Evolutionary conservation across 768 basidiomycete species (phyloP).

Genomic region (Boletus tomentosulus): DNA sequence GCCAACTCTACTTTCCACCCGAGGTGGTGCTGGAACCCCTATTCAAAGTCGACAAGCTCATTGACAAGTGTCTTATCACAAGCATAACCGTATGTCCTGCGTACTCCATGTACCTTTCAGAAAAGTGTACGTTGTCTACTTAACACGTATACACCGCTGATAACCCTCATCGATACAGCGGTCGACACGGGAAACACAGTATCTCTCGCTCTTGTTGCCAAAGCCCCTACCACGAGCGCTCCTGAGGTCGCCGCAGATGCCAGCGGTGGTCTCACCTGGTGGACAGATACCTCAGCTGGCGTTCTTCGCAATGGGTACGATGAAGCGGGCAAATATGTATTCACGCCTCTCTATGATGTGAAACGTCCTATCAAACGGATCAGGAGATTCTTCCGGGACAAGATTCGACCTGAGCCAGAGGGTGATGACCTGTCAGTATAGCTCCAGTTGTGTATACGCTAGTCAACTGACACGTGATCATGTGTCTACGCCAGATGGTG

Average conservation of each 20-base stretch:
- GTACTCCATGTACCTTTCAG: conserved; percentile 31
- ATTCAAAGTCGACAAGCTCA: conserved; percentile 22
- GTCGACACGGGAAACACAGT: conserved; percentile 10
- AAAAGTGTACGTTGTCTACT: conserved; percentile 12
- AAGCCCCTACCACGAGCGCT: background rate
- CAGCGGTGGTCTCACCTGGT: conserved; percentile 13
- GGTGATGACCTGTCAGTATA: conserved; percentile 21
- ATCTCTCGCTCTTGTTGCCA: conserved; percentile 19
- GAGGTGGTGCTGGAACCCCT: conserved; percentile 24
- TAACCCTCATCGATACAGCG: conserved; percentile 4
- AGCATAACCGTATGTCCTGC: conserved; percentile 29
- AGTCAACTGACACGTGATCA: background rate
- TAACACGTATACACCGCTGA: background rate
- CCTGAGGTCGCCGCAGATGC: background rate
- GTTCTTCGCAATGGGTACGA: conserved; percentile 20
- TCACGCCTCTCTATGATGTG: conserved; percentile 21
- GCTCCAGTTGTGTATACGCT: background rate
- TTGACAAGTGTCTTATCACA: conserved; percentile 31
- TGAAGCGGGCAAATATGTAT: conserved; percentile 11
- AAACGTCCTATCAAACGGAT: conserved; percentile 9
- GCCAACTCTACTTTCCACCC: conserved; percentile 14
- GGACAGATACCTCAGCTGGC: conserved; percentile 9
- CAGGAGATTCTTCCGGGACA: conserved; percentile 16
- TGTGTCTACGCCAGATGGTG: conserved; percentile 15
- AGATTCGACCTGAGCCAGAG: conserved; percentile 1